Evolutionary conservation across 129 eudicot genomes (phyloP), one percentile per base, ranked within the genome.

Genomic region (Ambrosia artemisiifolia): DNA sequence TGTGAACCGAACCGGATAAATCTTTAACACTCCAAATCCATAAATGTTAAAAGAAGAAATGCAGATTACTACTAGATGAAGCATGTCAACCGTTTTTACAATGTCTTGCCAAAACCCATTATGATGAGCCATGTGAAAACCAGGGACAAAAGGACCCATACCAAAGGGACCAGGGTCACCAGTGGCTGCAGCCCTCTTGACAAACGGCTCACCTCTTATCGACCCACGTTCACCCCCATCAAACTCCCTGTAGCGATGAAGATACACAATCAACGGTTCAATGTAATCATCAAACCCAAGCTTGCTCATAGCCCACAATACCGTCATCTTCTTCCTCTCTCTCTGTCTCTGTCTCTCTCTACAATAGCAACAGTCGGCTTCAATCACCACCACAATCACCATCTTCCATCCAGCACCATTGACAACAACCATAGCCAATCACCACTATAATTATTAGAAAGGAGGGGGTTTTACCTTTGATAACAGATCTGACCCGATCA

Each of bases 261-360:
- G 81, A 78, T 94, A 94, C 32, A 94, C 16, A 1, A 96, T 90
- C 59, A 94, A 81, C 0, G 99, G 99, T 56, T 90, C 99, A 16
- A 94, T 83, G 75, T 94, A 94, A 85, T 94, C 99, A 40, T 90
- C 99, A 20, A 94, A 94, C 7, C 99, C 99, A 2, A 94, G 81
- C 73, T 83, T 94, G 86, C 89, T 86, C 99, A 94, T 88, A 42
- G 97, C 99, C 99, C 97, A 94, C 0, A 94, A 85, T 12, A 94
- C n/a, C n/a, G n/a, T n/a, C 91, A 73, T 94, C 97, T 71, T 94
- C 99, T n/a, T n/a, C n/a, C n/a, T n/a, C n/a, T n/a, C n/a, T n/a
- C n/a, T n/a, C n/a, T n/a, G n/a, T n/a, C n/a, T n/a, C n/a, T n/a
- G n/a, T n/a, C n/a, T n/a, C n/a, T n/a, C n/a, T n/a, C n/a, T n/a